phyloP scores from a whole-genome alignment of 2,329 filamentous ascomycete genomes.

The Lasiodiplodia gonubiensis region DNA sequence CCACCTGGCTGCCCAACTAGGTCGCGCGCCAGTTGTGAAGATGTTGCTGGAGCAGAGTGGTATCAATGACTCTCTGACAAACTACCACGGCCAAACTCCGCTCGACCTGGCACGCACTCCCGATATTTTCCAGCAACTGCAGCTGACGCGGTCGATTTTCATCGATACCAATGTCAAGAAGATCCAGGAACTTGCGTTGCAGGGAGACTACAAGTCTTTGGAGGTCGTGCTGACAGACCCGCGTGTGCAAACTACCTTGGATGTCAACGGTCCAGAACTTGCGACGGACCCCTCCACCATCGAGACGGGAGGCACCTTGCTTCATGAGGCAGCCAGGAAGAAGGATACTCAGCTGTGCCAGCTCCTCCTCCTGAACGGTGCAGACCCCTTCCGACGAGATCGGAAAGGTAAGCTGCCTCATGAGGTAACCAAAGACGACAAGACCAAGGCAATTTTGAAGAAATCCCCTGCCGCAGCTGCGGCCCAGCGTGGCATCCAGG shows the following conservation, averaged over 20 bases:
- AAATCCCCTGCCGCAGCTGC: constrained; percentile 92
- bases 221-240: constrained; percentile 83
- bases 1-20: constrained; percentile 84
- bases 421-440: constrained; percentile 94
- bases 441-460: constrained; percentile 85
- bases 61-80: constrained; percentile 87
- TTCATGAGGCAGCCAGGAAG: constrained; percentile 91
- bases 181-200: constrained; percentile 77
- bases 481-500: constrained; percentile 93
- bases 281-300: constrained; percentile 78
- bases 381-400: constrained; percentile 93
- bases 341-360: constrained; percentile 88
- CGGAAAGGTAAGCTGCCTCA: constrained; percentile 95
- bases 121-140: constrained; percentile 93
- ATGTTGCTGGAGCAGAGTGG: constrained; percentile 80
- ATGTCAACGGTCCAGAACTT: constrained; percentile 91
- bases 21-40: constrained; percentile 78
- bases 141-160: constrained; percentile 87
- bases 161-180: constrained; percentile 84
- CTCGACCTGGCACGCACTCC: constrained; percentile 85
- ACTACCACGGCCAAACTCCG: constrained; percentile 82
- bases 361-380: constrained; percentile 87
- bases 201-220: constrained; percentile 76
- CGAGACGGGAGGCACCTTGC: constrained; percentile 84
- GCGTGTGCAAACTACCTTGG: constrained; percentile 82